Base-by-base conservation (phyloP, 2,329 filamentous ascomycete genomes). In the Penicillium janthinellum region DNA sequence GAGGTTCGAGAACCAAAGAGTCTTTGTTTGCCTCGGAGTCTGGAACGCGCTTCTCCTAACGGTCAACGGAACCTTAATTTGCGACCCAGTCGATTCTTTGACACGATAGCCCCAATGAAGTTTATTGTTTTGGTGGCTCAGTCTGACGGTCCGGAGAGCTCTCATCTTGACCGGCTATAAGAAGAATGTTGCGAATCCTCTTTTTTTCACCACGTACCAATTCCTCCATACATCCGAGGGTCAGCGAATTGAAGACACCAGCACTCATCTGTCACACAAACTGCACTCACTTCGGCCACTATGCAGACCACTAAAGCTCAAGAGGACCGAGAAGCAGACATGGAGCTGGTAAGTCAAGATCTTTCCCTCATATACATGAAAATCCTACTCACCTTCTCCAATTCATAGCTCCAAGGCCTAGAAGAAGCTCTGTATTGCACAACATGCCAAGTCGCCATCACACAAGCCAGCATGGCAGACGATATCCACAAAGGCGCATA, bases 341-440 rank as follows among this genome's bases (percentile, higher is more conserved):
- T 45, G 34, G 58, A 60, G 5, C 39, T 58, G 55, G 55, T 63
- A 56, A 35, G 58, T 37, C n/a, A 20, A 10, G 4, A 15, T 35
- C 34, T 11, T 10, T 8, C 10, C 31, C n/a, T 41, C 17, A 4
- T 10, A 12, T 1, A 41, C 28, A 10, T 14, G 17, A 20, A 20
- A 39, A 22, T 37, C 14, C n/a, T 22, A 25, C 34, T 45, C 15
- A 53, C 4, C 11, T 2, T 14, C 22, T 1, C 6, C n/a, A 12
- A 38, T 31, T 4, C 5, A 4, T 38, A 66, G 63, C 45, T 59
- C 14, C 39, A 59, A 41, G 61, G 68, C 20, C 60, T 72, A 28
- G 54, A 64, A 39, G 69, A 72, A 62, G 71, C 70, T 35, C 62
- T 73, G 3, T 37, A 58, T 42, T 73, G 71, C 54, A 67, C 59